Evolutionary conservation across 202 grass and related monocot genomes (phyloP).

Genomic region (Saccharum hybrid): DNA sequence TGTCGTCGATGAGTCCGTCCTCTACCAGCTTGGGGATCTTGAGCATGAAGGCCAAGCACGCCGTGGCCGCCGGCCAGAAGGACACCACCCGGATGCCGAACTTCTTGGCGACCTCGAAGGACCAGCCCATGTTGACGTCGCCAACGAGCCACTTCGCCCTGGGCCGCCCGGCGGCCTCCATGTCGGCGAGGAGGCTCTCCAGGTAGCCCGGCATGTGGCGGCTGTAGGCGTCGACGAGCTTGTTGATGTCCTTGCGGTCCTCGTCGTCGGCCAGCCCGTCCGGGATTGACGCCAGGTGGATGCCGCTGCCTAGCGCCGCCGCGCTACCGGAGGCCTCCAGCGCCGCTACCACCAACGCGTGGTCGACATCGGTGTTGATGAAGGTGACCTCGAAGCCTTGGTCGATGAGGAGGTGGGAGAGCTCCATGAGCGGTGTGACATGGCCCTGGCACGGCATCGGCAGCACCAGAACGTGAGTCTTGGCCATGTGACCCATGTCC

Average conservation of each 20-base stretch:
- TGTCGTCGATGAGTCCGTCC: slow-evolving; percentile 55
- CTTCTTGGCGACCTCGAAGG: slow-evolving; percentile 50
- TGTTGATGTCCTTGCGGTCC: slow-evolving; percentile 36
- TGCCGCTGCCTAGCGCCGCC: slow-evolving; percentile 2
- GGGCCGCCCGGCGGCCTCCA: slow-evolving; percentile 7
- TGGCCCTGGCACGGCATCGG: slow-evolving; percentile 50
- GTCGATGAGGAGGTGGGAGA: slow-evolving; percentile 41
- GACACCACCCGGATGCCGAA: slow-evolving; percentile 50
- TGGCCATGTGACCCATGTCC: background rate
- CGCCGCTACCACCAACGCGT: slow-evolving; percentile 3
- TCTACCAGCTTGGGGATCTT: slow-evolving; percentile 58
- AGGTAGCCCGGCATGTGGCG: slow-evolving; percentile 33
- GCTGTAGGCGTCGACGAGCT: background rate
- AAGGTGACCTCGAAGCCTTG: slow-evolving; percentile 47
- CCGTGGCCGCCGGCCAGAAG: slow-evolving; percentile 54
- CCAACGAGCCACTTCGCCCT: slow-evolving; percentile 40
- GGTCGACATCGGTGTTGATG: slow-evolving; percentile 49
- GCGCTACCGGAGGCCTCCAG: background rate
- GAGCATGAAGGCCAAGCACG: slow-evolving; percentile 49
- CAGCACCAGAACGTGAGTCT: slow-evolving; percentile 25
- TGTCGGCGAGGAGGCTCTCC: background rate
- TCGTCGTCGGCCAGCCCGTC: slow-evolving; percentile 41
- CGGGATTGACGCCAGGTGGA: slow-evolving; percentile 42
- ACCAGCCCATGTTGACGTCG: slow-evolving; percentile 17
- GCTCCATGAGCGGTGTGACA: slow-evolving; percentile 41